Conservation (phyloP, 1,284 basidiomycete species). For the Trichosporon sp. region DNA sequence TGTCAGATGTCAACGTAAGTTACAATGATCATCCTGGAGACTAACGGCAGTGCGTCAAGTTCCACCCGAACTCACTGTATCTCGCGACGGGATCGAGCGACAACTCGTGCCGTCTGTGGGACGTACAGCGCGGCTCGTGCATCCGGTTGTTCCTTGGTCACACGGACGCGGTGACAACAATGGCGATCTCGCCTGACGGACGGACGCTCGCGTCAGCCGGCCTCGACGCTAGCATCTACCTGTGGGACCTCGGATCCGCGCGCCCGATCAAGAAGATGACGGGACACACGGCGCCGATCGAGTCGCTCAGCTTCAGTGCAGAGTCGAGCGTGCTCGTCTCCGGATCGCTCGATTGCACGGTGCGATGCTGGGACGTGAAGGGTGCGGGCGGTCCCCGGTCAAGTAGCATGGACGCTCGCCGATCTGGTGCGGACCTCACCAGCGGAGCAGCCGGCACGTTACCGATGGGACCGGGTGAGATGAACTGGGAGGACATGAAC, state of each 20-base stretch:
- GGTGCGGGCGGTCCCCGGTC: constrained; percentile 59
- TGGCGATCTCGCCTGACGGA: constrained; percentile 91
- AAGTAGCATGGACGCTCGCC: constrained; percentile 3
- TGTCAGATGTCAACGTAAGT: constrained; percentile 94
- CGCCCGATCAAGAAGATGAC: constrained; percentile 94
- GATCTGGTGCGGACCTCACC: not conserved
- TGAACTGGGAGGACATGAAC: constrained; percentile 30
- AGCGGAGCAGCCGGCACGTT: constrained; percentile 18
- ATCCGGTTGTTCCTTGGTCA: constrained; percentile 95
- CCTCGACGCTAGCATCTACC: constrained; percentile 84
- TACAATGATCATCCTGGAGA: not conserved
- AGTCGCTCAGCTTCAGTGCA: constrained; percentile 84
- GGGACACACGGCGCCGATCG: constrained; percentile 81
- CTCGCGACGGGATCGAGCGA: constrained; percentile 95
- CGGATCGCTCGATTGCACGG: constrained; percentile 86
- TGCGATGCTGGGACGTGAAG: constrained; percentile 94
- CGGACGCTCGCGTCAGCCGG: constrained; percentile 86
- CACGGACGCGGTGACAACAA: constrained; percentile 77
- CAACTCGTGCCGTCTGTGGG: constrained; percentile 93
- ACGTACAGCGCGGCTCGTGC: constrained; percentile 91
- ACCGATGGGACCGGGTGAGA: constrained; percentile 35
- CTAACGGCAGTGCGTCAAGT: constrained; percentile 70
- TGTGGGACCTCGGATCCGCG: constrained; percentile 95
- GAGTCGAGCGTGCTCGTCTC: constrained; percentile 87
- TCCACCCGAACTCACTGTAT: constrained; percentile 97